Base-by-base conservation (phyloP, 805 yeast species). In the Debaryomyces tyrocola region DNA sequence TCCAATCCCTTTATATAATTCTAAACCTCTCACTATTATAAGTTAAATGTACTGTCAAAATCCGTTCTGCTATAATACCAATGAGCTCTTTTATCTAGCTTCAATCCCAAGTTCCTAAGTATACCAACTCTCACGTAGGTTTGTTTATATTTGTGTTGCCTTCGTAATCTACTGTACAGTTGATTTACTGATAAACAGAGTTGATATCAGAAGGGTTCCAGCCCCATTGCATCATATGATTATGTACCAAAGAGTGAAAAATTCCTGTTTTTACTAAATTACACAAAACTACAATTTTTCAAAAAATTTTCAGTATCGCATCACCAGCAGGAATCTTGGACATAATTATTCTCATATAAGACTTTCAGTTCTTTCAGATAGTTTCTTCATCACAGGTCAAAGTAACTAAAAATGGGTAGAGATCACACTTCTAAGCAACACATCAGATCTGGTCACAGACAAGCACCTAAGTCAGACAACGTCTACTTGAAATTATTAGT, bases 401-500 rank as follows among this genome's bases (percentile, higher is more conserved):
- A 36, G 18, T 28, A 31, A 49, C 31, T 18, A 33, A 77, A 66
- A 70, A 91, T 91, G 98, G 98, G 97, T 85, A 89, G 85, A 80
- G 98, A 94, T 83, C 96, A 89, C 83, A 82, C 86, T 79, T 75
- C 84, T 75, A 94, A 92, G 80, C 97, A 90, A 81, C 99, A 94
- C 86, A 83, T 82, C 73, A 89, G 90, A 80, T 79, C 85, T 64
- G 85, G 96, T 79, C 96, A 90, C 90, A 90, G 99, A 82, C 80
- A 86, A 74, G 97, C 97, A 79, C 99, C 99, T 82, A 90, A 90
- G 84, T 92, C 98, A 63, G 96, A 94, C 82, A 94, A 94, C 76
- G 97, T 91, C 80, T 94, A 94, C 97, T 83, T 94, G 81, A 87
- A 87, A 80, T 80, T 94, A 74, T 87, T 94, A 79, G 98, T 92